Evolutionary conservation across 139 green algal species (phyloP).

Genomic region (Micromonas commoda): DNA sequence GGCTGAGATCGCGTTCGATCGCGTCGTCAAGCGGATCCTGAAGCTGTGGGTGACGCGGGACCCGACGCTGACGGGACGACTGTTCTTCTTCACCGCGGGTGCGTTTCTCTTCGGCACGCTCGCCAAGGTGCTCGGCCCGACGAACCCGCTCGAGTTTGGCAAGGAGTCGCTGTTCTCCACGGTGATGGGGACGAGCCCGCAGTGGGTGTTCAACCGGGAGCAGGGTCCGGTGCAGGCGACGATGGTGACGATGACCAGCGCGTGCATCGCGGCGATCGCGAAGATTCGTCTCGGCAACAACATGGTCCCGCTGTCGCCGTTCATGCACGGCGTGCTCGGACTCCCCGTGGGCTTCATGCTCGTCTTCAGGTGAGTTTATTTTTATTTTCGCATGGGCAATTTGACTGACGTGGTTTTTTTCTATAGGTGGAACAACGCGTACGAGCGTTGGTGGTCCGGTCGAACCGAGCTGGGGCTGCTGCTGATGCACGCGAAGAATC

Average conservation of each 20-base stretch:
- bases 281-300: constrained; percentile 20
- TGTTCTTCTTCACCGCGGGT: constrained; percentile 8
- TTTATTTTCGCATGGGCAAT: too few species aligned
- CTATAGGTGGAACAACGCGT: constrained; percentile 22
- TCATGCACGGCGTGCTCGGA: constrained; percentile 23
- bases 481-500: constrained; percentile 18
- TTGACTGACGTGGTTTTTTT: too few species aligned
- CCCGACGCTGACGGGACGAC: constrained; percentile 2
- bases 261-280: constrained; percentile 12
- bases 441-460: constrained; percentile 23
- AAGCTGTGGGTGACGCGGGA: constrained; percentile 23
- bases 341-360: constrained; percentile 24
- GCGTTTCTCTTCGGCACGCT: background rate
- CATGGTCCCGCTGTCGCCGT: background rate
- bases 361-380: constrained; percentile 4
- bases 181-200: constrained; percentile 9
- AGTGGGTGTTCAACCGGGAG: constrained; percentile 13
- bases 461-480: constrained; percentile 8
- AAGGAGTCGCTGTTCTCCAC: background rate
- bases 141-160: constrained; percentile 7
- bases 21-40: background rate
- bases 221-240: constrained; percentile 20
- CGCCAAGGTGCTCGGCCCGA: background rate
- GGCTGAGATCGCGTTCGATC: background rate
- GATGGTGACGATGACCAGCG: background rate